Evolutionary conservation across 768 basidiomycete species (phyloP).

Genomic region (Strobilomyces echinocephalus): DNA sequence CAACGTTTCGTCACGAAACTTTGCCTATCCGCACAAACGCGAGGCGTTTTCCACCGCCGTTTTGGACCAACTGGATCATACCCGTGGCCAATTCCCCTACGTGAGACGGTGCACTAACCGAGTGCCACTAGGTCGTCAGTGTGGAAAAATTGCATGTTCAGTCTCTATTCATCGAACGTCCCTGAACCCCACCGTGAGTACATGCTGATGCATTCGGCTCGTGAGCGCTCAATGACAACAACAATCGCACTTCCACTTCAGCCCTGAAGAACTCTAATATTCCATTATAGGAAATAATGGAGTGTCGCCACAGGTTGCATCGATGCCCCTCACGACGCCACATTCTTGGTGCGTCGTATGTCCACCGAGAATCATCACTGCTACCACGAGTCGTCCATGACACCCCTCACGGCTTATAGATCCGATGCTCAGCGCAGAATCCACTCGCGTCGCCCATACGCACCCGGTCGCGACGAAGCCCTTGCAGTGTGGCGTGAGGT

Average conservation of each 20-base stretch:
- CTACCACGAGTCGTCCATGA: no score
- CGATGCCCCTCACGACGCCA: not conserved
- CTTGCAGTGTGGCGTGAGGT: not conserved
- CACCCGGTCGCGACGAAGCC: not conserved
- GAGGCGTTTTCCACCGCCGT: not conserved
- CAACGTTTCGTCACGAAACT: no score
- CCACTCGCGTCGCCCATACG: no score
- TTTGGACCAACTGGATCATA: not conserved
- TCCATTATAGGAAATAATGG: not conserved
- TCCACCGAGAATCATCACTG: not conserved
- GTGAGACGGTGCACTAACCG: not conserved
- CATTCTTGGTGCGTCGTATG: not conserved
- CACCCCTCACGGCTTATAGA: no score
- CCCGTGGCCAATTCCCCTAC: not conserved
- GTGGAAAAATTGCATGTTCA: no score
- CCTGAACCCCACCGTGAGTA: no score
- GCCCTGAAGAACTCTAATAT: not conserved
- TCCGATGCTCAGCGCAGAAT: not conserved
- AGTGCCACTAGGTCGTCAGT: no score
- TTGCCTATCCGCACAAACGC: not conserved
- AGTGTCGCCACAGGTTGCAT: not conserved
- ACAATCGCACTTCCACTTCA: not conserved
- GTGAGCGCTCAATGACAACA: not conserved
- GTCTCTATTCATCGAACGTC: no score
- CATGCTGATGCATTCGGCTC: not conserved